phyloP scores from a whole-genome alignment of 345 rosid genomes.

The Murraya koenigii region DNA sequence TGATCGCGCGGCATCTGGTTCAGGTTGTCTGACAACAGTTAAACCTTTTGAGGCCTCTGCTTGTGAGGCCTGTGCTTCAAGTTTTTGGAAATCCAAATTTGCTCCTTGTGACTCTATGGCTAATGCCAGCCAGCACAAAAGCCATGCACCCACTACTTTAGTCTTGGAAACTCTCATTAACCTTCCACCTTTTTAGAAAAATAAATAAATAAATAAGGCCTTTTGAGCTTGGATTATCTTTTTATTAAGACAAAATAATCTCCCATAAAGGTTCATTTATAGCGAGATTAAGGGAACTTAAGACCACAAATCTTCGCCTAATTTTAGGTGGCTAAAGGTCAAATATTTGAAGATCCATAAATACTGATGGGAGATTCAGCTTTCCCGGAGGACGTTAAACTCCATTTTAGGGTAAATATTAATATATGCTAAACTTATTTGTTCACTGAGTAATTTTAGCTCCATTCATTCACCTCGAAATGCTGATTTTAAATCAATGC shows the following conservation, averaged over 20 bases:
- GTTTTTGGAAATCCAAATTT: conserved; percentile 24
- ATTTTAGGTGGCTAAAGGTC: background rate
- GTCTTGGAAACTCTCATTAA: background rate
- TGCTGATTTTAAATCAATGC: background rate
- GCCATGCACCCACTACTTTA: background rate
- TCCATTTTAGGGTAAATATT: background rate
- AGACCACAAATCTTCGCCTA: background rate
- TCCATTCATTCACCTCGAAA: background rate
- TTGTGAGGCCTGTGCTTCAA: conserved; percentile 27
- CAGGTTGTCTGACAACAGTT: background rate
- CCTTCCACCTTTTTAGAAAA: background rate
- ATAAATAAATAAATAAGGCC: background rate
- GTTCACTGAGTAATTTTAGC: background rate
- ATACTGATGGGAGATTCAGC: background rate
- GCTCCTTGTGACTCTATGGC: background rate
- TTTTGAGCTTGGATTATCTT: background rate
- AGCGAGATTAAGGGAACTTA: background rate
- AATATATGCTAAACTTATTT: no score
- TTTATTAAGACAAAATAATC: background rate
- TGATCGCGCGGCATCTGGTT: background rate
- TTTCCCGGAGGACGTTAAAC: background rate
- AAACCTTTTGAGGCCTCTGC: background rate
- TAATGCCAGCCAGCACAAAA: background rate
- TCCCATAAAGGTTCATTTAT: background rate
- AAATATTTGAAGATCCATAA: background rate